phyloP scores from a whole-genome alignment of 495 filamentous ascomycete genomes.

The Ramalina intermedia region DNA sequence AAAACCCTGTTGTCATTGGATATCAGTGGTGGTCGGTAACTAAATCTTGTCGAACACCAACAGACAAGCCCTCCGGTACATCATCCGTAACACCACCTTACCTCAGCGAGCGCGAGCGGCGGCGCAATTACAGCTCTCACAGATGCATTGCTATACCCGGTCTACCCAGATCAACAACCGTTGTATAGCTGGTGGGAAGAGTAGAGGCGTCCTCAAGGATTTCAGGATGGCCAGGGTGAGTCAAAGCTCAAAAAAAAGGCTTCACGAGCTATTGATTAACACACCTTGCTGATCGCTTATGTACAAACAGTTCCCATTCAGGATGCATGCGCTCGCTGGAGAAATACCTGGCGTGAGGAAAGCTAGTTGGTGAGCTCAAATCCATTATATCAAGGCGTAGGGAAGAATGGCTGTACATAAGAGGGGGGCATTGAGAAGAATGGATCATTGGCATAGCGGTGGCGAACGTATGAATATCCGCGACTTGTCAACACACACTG shows the following conservation, averaged over 20 bases:
- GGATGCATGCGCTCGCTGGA: slow-evolving; percentile 75
- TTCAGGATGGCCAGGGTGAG: slow-evolving; percentile 84
- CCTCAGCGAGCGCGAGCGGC: slow-evolving; percentile 66
- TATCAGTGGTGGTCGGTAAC: slow-evolving; percentile 3
- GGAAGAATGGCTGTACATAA: slow-evolving; percentile 1
- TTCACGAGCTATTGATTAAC: background rate
- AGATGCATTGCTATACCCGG: slow-evolving; percentile 91
- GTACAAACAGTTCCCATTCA: slow-evolving; percentile 64
- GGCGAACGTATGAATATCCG: too few relatives aligned
- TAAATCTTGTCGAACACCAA: background rate
- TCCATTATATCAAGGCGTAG: background rate
- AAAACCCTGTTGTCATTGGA: background rate
- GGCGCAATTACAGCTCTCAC: slow-evolving; percentile 79
- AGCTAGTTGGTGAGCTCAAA: slow-evolving; percentile 65
- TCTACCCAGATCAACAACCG: slow-evolving; percentile 87
- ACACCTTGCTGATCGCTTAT: slow-evolving; percentile 15
- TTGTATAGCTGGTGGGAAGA: slow-evolving; percentile 78
- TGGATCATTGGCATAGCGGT: too few relatives aligned
- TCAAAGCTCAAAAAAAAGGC: slow-evolving; percentile 3
- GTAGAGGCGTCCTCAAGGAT: slow-evolving; percentile 70
- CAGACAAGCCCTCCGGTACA: slow-evolving; percentile 92
- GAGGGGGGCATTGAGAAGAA: background rate
- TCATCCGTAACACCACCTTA: slow-evolving; percentile 82
- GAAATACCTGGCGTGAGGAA: slow-evolving; percentile 87
- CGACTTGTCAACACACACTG: too few relatives aligned